Evolutionary conservation across 2,329 filamentous ascomycete genomes (phyloP), one percentile per base, ranked within the genome.

Genomic region (Paecilomyces fulvus): DNA sequence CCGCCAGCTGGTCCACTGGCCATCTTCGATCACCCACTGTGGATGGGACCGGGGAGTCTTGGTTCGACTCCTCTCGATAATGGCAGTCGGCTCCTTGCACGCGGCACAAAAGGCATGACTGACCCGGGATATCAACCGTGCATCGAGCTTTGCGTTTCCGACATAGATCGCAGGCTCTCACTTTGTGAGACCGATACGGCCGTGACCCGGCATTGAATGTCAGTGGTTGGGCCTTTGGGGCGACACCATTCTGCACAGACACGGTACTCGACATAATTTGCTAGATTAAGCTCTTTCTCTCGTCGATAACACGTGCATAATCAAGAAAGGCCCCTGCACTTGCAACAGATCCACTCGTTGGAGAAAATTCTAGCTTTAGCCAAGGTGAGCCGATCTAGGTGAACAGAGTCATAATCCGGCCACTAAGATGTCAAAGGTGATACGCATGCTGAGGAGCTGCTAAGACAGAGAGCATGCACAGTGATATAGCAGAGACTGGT

Each of bases 111-210:
- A 83, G 68, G 62, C 83, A 86, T 7, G 75, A 75, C 53, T 78
- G 71, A 1, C 79, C 75, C 3, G 77, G 75, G 12, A 79, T 70
- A 62, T 83, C 81, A 28, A 82, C 78, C 17, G 82, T 83, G 65
- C 83, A 86, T 60, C 83, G 76, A 1, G 82, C 83, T 66, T 85
- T 85, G 58, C 83, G 78, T 58, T 79, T 79, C 54, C 83, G 77
- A 64, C 83, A 86, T 12, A 82, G 72, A 54, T 82, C 71, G 69
- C 83, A 86, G 8, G 83, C 83, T 52, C 83, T 81, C 43, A 80
- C 78, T 58, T 83, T 78, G 69, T 85, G 83, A 7, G 83, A 85
- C 58, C 83, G 75, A 64, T 85, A 85, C 2, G 83, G 83, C 49
- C 83, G 75, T 53, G 75, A 68, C 14, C 73, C 73, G 51, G 73